phyloP scores from a whole-genome alignment of 2,329 filamentous ascomycete species.

The Akanthomyces dipterigenus region DNA sequence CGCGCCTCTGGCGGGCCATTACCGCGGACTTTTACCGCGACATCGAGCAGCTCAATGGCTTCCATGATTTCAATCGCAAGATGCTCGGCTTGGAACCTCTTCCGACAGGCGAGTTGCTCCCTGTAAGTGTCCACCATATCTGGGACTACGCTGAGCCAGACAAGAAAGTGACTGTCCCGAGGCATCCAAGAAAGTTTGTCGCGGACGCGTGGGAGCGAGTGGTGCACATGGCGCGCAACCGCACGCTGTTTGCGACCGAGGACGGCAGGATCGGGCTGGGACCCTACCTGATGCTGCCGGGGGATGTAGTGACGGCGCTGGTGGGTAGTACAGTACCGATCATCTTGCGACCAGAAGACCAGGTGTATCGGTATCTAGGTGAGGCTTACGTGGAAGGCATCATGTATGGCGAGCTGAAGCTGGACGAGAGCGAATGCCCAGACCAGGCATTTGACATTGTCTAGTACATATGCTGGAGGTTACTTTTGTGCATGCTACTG shows the following conservation, averaged over 20 bases:
- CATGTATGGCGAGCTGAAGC: constrained; percentile 2
- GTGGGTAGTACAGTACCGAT: neutral
- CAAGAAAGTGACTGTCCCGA: neutral
- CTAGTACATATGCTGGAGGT: neutral
- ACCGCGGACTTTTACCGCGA: neutral
- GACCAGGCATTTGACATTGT: neutral
- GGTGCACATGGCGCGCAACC: neutral
- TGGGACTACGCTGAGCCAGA: neutral
- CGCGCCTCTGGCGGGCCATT: neutral
- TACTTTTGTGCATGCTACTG: neutral
- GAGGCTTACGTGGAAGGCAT: neutral
- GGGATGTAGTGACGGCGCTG: neutral
- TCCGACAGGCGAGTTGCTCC: neutral
- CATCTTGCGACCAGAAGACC: neutral
- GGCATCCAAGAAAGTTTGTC: neutral
- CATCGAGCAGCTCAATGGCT: neutral
- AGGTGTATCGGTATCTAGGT: neutral
- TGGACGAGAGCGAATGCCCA: neutral
- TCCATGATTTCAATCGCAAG: neutral
- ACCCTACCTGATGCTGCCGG: neutral
- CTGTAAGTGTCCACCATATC: neutral
- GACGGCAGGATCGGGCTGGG: neutral
- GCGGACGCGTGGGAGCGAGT: neutral
- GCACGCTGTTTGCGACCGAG: neutral
- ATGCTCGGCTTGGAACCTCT: neutral